Base-by-base conservation (phyloP, 176 grass and related monocot genomes). In the Aegilops tauschii region DNA sequence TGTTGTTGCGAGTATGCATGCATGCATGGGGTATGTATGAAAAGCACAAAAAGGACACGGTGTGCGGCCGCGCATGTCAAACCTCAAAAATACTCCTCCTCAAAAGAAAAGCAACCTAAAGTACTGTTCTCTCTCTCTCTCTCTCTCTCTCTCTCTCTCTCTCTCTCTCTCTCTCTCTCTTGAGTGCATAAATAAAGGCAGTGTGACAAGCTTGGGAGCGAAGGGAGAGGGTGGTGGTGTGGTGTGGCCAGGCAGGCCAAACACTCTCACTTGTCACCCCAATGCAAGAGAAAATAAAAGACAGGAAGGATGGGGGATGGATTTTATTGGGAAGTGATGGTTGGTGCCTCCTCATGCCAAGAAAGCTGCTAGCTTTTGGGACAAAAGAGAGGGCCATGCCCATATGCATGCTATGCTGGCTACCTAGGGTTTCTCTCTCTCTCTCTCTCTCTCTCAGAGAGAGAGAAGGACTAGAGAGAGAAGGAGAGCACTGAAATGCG, bases 261-360 rank as follows among this genome's bases (percentile, higher is more conserved):
- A 79, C 89, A 90, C 84, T 90, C 66, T 79, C 80, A 87, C 67
- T 90, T 90, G 89, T 83, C 84, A 90, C 89, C 89, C 80, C 56
- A 21, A 87, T 87, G 80, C 66, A 83, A 73, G 56, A 18, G 47
- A 54, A 39, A 84, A 11, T 69, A 67, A 58, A 39, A 30, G 61
- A 68, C 14, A 34, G 17, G 75, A 35, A 30, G 20, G 47, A 27
- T 35, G 18, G 39, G 18, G 12, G 56, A 61, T 56, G 80, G 85
- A 18, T 83, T 90, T 90, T 87, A 90, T 90, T 84, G 75, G 80
- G 52, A 90, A 83, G 89, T 90, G 89, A 90, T 90, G 89, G 89
- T 87, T 80, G 89, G 89, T 90, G 80, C 85, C 80, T 83, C 89
- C 80, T 90, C 89, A 87, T 87, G 85, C 89, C 75, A 90, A 87